Conservation (phyloP, 1,284 basidiomycete genomes). For the Stygiomarasmius scandens region DNA sequence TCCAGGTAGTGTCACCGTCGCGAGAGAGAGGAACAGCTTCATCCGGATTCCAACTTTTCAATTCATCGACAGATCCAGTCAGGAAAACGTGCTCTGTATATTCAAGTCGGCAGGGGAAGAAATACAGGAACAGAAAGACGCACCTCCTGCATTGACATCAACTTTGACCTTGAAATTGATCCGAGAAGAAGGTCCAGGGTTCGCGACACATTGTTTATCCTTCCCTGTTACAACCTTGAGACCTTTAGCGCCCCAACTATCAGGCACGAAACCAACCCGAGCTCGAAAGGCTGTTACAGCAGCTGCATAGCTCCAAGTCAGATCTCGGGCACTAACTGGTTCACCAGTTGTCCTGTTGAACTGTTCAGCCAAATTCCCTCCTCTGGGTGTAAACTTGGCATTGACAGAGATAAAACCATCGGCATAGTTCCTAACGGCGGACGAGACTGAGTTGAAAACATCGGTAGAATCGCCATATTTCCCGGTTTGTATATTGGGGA, state of each 20-base stretch:
- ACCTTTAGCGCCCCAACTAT: constrained; percentile 69
- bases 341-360: constrained; percentile 47
- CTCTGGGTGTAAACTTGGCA: constrained; percentile 56
- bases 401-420: constrained; percentile 60
- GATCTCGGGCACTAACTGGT: constrained; percentile 55
- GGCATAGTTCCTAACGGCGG: constrained; percentile 51
- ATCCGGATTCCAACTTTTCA: constrained; percentile 65
- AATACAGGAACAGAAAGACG: not conserved
- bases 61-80: constrained; percentile 59
- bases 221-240: constrained; percentile 53
- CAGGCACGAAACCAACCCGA: constrained; percentile 42
- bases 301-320: constrained; percentile 71
- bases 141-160: constrained; percentile 18
- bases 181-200: constrained; percentile 42
- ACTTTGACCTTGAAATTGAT: constrained; percentile 69
- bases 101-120: constrained; percentile 16
- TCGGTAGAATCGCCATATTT: constrained; percentile 47
- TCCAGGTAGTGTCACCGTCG: constrained; percentile 70
- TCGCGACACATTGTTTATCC: constrained; percentile 24
- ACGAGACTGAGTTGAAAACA: constrained; percentile 48
- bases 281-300: constrained; percentile 55
- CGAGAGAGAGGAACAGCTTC: constrained; percentile 59
- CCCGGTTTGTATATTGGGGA: constrained; percentile 43
- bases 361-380: constrained; percentile 60
- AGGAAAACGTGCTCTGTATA: constrained; percentile 73